A percentile compares a stretch with the other conserved stretches of the same genome.
Evolutionary conservation across 1,139 yeast species (phyloP).

Genomic region (Suhomyces choctaworum): DNA sequence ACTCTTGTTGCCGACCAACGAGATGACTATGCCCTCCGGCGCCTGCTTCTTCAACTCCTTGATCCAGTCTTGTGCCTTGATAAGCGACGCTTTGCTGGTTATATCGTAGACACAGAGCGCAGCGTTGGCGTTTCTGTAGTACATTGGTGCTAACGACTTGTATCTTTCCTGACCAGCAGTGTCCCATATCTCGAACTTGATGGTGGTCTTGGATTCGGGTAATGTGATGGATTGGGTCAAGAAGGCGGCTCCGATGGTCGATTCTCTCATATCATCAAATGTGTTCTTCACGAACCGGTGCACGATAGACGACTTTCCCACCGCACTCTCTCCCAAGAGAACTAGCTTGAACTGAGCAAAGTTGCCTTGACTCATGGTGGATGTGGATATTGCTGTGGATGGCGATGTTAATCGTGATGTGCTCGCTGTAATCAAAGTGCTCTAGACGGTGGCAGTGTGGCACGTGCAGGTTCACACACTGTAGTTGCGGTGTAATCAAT

Average conservation of each 20-base stretch:
- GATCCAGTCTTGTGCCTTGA: constrained; percentile 94
- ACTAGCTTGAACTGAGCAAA: constrained; percentile 50
- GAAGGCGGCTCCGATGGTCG: constrained; percentile 97
- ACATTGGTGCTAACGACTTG: constrained; percentile 51
- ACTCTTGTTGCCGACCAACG: constrained; percentile 44
- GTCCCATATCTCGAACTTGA: constrained; percentile 52
- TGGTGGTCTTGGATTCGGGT: constrained; percentile 18
- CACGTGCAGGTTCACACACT: no score
- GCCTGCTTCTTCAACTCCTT: constrained; percentile 93
- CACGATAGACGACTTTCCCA: constrained; percentile 50
- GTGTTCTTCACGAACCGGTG: constrained; percentile 62
- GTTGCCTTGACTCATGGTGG: constrained; percentile 9
- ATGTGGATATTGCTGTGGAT: background rate
- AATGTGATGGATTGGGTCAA: constrained; percentile 72
- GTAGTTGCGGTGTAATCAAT: background rate
- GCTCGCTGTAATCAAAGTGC: no score
- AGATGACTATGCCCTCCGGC: constrained; percentile 66
- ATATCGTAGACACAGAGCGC: constrained; percentile 31
- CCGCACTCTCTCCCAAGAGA: constrained; percentile 50
- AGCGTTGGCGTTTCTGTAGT: constrained; percentile 47
- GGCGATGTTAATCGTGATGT: no score
- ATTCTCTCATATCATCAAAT: constrained; percentile 90
- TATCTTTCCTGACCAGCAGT: constrained; percentile 56
- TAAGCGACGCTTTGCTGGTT: constrained; percentile 61
- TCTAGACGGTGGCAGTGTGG: no score